These are phyloP conservation scores for Firmiana major DNA, from an alignment of 345 rosid species.

Conservation along the genomic window DNA sequence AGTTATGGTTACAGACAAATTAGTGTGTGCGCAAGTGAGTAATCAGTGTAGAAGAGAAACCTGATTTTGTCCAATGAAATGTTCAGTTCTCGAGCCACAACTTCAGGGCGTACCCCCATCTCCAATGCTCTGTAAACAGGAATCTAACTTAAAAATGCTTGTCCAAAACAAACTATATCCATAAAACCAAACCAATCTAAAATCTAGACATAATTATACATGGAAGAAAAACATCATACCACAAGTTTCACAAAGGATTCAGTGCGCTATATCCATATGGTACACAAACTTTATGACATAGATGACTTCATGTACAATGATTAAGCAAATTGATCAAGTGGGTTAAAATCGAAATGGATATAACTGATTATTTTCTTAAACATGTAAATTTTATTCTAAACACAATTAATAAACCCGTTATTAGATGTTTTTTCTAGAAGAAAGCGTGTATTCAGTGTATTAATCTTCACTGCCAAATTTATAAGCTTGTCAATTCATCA, in stretches of 20 bases:
- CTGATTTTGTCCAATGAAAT: slow-evolving; percentile 56
- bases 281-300: background rate
- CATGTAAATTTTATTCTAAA: background rate
- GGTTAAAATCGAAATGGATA: background rate
- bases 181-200: too few species aligned
- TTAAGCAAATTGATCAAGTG: background rate
- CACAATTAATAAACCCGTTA: background rate
- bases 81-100: slow-evolving; percentile 54
- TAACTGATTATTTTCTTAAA: background rate
- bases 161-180: background rate
- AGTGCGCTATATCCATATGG: too few species aligned
- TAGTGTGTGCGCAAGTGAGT: too few species aligned
- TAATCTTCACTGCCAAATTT: background rate
- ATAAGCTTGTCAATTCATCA: background rate
- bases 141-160: background rate
- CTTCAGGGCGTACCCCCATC: slow-evolving; percentile 56
- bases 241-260: too few species aligned
- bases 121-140: slow-evolving; percentile 39
- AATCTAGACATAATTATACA: background rate
- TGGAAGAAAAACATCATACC: too few species aligned
- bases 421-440: background rate
- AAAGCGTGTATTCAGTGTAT: background rate
- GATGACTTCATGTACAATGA: background rate
- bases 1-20: background rate
- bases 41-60: slow-evolving; percentile 28